A percentile compares a stretch with the other conserved stretches of the same genome.
Conservation (phyloP, 2,329 filamentous ascomycete genomes). For the Epichloe aotearoae region DNA sequence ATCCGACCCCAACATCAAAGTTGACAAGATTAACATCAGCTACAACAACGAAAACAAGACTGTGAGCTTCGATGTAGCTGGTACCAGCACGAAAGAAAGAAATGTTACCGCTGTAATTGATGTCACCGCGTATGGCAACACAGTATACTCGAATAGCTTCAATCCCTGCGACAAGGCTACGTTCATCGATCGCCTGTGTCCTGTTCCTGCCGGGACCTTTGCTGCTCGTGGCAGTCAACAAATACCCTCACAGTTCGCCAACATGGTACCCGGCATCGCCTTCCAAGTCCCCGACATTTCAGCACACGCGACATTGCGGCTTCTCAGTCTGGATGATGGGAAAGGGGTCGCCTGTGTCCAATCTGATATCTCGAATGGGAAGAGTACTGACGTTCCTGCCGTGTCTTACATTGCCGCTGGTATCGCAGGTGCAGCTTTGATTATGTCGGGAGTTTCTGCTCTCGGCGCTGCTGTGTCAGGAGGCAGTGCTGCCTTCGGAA, state of each 20-base stretch:
- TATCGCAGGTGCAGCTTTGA: slow-evolving; percentile 70
- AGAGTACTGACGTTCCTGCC: slow-evolving; percentile 60
- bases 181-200: slow-evolving; percentile 64
- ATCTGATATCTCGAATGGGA: slow-evolving; percentile 74
- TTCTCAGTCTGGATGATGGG: slow-evolving; percentile 48
- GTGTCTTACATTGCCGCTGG: slow-evolving; percentile 77
- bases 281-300: slow-evolving; percentile 86
- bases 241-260: slow-evolving; percentile 59
- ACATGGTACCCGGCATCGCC: slow-evolving; percentile 72
- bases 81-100: slow-evolving; percentile 57
- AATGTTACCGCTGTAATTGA: slow-evolving; percentile 67
- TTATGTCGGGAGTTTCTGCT: slow-evolving; percentile 60
- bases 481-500: slow-evolving; percentile 37
- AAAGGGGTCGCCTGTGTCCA: slow-evolving; percentile 67
- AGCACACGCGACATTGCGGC: slow-evolving; percentile 65
- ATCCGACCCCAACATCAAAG: slow-evolving; percentile 41
- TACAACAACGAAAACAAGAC: slow-evolving; percentile 65
- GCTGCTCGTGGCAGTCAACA: slow-evolving; percentile 55
- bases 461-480: slow-evolving; percentile 39
- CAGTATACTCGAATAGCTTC: slow-evolving; percentile 68
- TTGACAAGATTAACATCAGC: slow-evolving; percentile 61
- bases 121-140: slow-evolving; percentile 71
- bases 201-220: slow-evolving; percentile 67
- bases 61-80: slow-evolving; percentile 71
- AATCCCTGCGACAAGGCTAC: slow-evolving; percentile 64